Evolutionary conservation across 2,329 filamentous ascomycete species (phyloP), one percentile per base, ranked within the genome.

Genomic region (Alternaria sp.): DNA sequence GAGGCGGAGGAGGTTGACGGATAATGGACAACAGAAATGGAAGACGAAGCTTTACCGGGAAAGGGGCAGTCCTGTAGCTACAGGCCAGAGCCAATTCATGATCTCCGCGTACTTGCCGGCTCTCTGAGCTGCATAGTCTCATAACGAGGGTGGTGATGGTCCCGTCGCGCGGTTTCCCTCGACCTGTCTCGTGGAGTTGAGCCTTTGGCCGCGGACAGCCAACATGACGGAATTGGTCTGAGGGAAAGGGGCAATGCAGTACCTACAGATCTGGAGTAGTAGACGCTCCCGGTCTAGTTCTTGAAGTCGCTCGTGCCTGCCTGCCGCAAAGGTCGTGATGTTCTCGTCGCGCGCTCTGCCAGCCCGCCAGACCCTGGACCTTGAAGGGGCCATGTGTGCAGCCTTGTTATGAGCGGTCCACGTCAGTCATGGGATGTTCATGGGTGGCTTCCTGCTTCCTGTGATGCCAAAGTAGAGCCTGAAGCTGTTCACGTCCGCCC

Each of bases 81-180:
- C 15, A 32, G 12, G 10, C 7, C 10, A 32, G 13, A 3, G 12
- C 17, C 17, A 32, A 4, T n/a, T n/a, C 49, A 11, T 4, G 17
- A 1, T n/a, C 8, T n/a, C 3, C 49, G 5, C 2, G 4, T 6
- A 3, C 17, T 5, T 19, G 6, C 19, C 2, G 19, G 6, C 4
- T 13, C 2, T 3, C 12, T 5, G 10, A 45, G 6, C 0, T 4
- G 52, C 23, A 25, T n/a, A 12, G 4, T 30, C 23, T 55, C 11
- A 0, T 26, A 0, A 12, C 19, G 11, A n/a, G 10, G 9, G 7
- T 44, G 13, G 32, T 49, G 46, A 49, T 49, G 3, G 1, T 49
- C 6, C 2, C 6, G 7, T 12, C 10, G n/a, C 10, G 2, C 25
- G n/a, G 6, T 13, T 4, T n/a, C 15, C 32, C 8, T n/a, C 15